A percentile compares a stretch with the other conserved stretches of the same genome.
phyloP scores from a whole-genome alignment of 2,329 filamentous ascomycete species.

The Fusarium concolor region DNA sequence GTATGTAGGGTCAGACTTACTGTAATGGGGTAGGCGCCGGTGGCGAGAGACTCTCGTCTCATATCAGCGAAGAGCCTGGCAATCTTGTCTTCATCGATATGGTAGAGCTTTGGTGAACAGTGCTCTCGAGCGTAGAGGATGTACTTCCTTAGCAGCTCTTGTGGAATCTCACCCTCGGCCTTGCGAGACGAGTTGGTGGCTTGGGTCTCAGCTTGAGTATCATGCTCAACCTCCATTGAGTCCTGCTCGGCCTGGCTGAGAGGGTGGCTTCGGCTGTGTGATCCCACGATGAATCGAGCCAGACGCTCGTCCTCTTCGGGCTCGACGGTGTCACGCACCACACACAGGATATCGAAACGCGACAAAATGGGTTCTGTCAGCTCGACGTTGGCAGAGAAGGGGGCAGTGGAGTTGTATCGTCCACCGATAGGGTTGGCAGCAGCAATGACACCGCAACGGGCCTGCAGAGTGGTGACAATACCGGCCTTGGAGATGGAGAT shows the following conservation, averaged over 20 bases:
- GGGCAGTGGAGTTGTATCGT: slow-evolving; percentile 95
- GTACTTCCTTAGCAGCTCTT: slow-evolving; percentile 93
- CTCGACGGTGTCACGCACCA: slow-evolving; percentile 95
- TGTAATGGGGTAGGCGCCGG: slow-evolving; percentile 96
- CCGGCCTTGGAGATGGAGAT: slow-evolving; percentile 99
- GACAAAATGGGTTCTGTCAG: slow-evolving; percentile 97
- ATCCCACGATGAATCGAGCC: slow-evolving; percentile 93
- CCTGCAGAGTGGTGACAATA: slow-evolving; percentile 96
- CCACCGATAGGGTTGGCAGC: slow-evolving; percentile 97
- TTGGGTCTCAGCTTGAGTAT: slow-evolving; percentile 58
- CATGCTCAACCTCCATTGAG: slow-evolving; percentile 73
- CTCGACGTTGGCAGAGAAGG: slow-evolving; percentile 96
- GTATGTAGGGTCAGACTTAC: slow-evolving; percentile 66
- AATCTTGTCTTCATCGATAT: slow-evolving; percentile 98
- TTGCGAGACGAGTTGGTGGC: slow-evolving; percentile 32
- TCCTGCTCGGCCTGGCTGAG: slow-evolving; percentile 62
- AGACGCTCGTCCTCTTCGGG: slow-evolving; percentile 92
- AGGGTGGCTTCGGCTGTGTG: slow-evolving; percentile 90
- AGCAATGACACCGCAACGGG: slow-evolving; percentile 94
- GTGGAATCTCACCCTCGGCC: slow-evolving; percentile 79
- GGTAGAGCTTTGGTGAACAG: slow-evolving; percentile 91
- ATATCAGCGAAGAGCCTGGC: slow-evolving; percentile 95
- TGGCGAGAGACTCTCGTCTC: slow-evolving; percentile 90
- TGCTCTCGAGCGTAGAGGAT: slow-evolving; percentile 94
- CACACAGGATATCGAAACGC: slow-evolving; percentile 96